Conservation (phyloP, 2,329 filamentous ascomycete genomes). For the Zasmidium cellare region DNA sequence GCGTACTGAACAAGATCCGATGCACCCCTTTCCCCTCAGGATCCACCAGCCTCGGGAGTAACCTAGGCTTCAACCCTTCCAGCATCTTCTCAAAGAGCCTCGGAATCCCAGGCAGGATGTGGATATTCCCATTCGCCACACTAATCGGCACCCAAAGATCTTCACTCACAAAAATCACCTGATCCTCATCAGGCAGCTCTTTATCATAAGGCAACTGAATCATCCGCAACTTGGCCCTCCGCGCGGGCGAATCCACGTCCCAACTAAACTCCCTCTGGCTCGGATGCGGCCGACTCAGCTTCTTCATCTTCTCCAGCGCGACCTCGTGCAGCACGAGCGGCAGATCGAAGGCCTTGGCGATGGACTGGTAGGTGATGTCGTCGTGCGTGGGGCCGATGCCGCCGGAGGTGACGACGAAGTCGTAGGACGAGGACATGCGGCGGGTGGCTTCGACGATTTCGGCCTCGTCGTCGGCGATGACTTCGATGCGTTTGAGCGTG, state of each 20-base stretch:
- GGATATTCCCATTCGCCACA: slow-evolving; percentile 88
- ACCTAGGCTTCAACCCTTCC: slow-evolving; percentile 69
- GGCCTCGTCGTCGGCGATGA: slow-evolving; percentile 86
- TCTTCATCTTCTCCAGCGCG: slow-evolving; percentile 80
- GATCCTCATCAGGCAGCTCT: slow-evolving; percentile 59
- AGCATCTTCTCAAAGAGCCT: slow-evolving; percentile 78
- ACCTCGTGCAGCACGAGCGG: slow-evolving; percentile 74
- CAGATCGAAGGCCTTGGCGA: slow-evolving; percentile 83
- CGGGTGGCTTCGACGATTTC: slow-evolving; percentile 86
- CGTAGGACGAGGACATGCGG: slow-evolving; percentile 85
- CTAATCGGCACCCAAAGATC: slow-evolving; percentile 88
- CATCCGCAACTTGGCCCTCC: slow-evolving; percentile 86
- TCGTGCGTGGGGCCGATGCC: slow-evolving; percentile 97
- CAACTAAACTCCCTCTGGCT: slow-evolving; percentile 73
- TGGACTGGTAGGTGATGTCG: slow-evolving; percentile 94
- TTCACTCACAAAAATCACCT: slow-evolving; percentile 76
- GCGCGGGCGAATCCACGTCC: slow-evolving; percentile 75
- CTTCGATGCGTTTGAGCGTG: slow-evolving; percentile 80
- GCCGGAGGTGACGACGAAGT: slow-evolving; percentile 92
- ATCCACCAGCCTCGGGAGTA: slow-evolving; percentile 72
- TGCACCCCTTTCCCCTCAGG: slow-evolving; percentile 78
- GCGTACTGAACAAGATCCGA: slow-evolving; percentile 82
- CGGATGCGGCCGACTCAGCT: slow-evolving; percentile 70
- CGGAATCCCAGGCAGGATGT: slow-evolving; percentile 90
- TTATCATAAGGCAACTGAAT: slow-evolving; percentile 79